Conservation (phyloP, 495 filamentous ascomycete genomes). For the Neurospora hispaniola region DNA sequence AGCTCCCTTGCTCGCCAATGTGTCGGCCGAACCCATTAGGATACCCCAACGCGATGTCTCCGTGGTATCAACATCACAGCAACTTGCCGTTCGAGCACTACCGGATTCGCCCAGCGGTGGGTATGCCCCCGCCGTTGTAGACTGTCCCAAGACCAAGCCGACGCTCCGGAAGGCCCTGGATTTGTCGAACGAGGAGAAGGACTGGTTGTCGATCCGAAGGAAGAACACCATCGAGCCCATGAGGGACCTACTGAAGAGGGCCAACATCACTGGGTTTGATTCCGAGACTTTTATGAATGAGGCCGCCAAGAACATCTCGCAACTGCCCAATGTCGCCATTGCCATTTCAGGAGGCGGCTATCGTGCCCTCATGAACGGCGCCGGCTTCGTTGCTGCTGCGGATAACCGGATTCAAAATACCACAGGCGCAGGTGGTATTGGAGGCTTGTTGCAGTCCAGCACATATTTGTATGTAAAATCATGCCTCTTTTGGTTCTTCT, state of each 20-base stretch:
- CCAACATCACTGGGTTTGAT: conserved; percentile 70
- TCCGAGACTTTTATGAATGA: conserved; percentile 54
- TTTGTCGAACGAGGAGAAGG: conserved; percentile 56
- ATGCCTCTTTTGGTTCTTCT: not conserved
- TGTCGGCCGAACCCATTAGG: conserved; percentile 12
- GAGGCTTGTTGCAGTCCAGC: conserved; percentile 72
- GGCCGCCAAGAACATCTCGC: conserved; percentile 45
- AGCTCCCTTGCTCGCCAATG: not conserved
- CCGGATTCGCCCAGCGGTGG: conserved; percentile 46
- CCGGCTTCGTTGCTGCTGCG: conserved; percentile 77
- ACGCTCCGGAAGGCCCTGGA: conserved; percentile 39
- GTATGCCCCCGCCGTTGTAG: conserved; percentile 43
- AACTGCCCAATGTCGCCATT: conserved; percentile 57
- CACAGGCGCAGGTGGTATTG: conserved; percentile 58
- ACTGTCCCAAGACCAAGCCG: conserved; percentile 40
- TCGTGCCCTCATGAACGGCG: conserved; percentile 78
- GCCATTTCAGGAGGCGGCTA: conserved; percentile 66
- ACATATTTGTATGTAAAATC: conserved; percentile 55
- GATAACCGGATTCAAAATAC: conserved; percentile 63
- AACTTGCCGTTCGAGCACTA: conserved; percentile 23
- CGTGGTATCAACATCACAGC: not conserved
- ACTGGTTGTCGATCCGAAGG: conserved; percentile 50
- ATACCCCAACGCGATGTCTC: not conserved
- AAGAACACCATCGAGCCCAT: conserved; percentile 53
- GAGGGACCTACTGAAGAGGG: conserved; percentile 57